These are phyloP conservation scores for Entophlyctis luteolus DNA, from an alignment of 192 early-diverging fungal genomes.

Conservation along the genomic window DNA sequence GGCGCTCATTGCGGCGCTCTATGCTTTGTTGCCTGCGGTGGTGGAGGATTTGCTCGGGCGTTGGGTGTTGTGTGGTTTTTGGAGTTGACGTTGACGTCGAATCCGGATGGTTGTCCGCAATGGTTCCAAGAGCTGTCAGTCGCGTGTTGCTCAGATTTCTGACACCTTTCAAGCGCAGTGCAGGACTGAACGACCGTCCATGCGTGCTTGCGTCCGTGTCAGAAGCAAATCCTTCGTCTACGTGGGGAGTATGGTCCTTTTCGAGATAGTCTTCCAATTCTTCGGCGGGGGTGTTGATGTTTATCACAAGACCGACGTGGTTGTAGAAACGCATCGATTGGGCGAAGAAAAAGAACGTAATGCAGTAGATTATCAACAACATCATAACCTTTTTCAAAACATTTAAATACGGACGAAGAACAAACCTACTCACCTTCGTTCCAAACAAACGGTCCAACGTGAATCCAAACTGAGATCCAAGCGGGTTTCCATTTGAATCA, in stretches of 20 bases:
- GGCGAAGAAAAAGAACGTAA: conserved; percentile 35
- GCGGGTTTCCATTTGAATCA: background rate
- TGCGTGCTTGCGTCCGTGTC: background rate
- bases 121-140: background rate
- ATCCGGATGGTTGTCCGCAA: background rate
- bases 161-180: too few species aligned
- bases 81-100: background rate
- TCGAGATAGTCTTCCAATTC: conserved; percentile 8
- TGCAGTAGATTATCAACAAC: background rate
- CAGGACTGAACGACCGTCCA: too few species aligned
- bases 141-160: background rate
- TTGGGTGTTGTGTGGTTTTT: background rate
- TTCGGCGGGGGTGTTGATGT: conserved; percentile 18
- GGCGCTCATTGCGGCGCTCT: background rate
- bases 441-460: conserved; percentile 19
- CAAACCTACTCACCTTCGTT: conserved; percentile 8
- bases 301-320: conserved; percentile 39
- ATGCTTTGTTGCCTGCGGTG: background rate
- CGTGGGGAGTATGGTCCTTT: background rate
- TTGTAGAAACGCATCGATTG: conserved; percentile 45
- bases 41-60: background rate
- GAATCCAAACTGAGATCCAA: conserved; percentile 16
- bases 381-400: too few species aligned
- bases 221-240: background rate
- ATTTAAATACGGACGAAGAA: too few species aligned